A percentile compares a stretch with the other conserved stretches of the same genome.
Conservation (phyloP, 2,329 filamentous ascomycete genomes). For the Colletotrichum aenigma region DNA sequence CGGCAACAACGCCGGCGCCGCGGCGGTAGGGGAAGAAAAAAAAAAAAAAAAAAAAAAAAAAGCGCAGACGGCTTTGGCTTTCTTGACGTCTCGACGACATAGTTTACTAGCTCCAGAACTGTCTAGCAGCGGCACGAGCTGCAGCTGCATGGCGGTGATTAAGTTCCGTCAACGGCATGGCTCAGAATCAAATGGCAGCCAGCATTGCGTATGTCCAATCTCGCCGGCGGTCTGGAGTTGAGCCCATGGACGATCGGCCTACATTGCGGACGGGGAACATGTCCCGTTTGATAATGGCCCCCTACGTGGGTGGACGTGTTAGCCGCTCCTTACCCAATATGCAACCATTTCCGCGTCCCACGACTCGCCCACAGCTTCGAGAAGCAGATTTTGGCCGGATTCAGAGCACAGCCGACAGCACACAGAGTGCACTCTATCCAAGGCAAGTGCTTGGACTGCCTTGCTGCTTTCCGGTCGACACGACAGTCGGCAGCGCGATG, state of each 20-base stretch:
- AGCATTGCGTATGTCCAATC: slow-evolving; percentile 13
- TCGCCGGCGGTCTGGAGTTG: slow-evolving; percentile 1
- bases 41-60: not conserved
- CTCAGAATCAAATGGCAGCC: not conserved
- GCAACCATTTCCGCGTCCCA: slow-evolving; percentile 3
- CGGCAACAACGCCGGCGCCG: not conserved
- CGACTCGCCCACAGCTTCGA: slow-evolving; percentile 6
- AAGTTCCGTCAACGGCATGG: slow-evolving; percentile 1
- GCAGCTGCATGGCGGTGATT: not conserved
- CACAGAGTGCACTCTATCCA: not conserved
- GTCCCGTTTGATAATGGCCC: not conserved
- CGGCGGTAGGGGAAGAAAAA: not conserved
- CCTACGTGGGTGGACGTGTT: not conserved
- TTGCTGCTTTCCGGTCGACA: not conserved
- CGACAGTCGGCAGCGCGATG: not conserved
- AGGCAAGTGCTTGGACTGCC: not conserved
- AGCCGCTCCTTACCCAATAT: slow-evolving; percentile 1
- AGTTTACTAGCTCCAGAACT: not conserved
- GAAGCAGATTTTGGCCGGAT: slow-evolving; percentile 2
- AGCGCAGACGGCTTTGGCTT: not conserved
- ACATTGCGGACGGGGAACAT: not conserved
- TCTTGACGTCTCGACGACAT: not conserved
- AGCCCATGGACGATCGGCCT: not conserved
- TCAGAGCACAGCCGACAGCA: not conserved
- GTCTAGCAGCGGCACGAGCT: not conserved